Base-by-base conservation (phyloP, 495 filamentous ascomycete species). In the Annulohypoxylon stygium region DNA sequence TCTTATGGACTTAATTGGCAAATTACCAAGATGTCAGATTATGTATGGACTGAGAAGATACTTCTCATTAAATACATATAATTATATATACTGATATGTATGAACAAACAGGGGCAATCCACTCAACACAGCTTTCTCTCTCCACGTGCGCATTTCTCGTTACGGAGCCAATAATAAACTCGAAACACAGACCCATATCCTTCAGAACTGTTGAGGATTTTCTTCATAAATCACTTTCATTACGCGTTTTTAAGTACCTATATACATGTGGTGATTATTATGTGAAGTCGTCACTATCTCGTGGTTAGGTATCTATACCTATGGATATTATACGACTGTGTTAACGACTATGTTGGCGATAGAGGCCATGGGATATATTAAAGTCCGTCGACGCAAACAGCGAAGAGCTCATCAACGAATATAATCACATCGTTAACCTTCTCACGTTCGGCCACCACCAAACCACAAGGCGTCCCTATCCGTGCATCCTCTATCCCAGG, bases 391-490 rank as follows among this genome's bases (percentile, higher is more conserved):
- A 83, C 67, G 61, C 80, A 81, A 20, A 64, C 61, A 5, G 74
- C 68, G 59, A 83, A 79, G 26, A 84, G 62, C 47, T 82, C 80
- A 26, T 84, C 82, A 16, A 82, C 82, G 61, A 84, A 82, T 43
- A 80, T 83, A 53, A 66, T 76, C 10, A 73, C 61, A 10, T 82
- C 78, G n/a, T 67, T 71, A 20, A 45, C 64, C n/a, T 69, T 72
- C 45, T 67, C 68, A 25, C 67, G 63, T 37, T 76, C 74, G 48
- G 66, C 66, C 36, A 69, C 66, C n/a, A 70, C 68, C 41, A 53
- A 64, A 33, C 68, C 68, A 14, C 65, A 61, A 3, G 26, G 60
- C 41, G 43, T 4, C 59, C 67, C 51, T 11, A 11, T 26, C 7
- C 47, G 26, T 37, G 12, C 20, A 11, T 65, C 61, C 30, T 65